Evolutionary conservation across 2,329 filamentous ascomycete genomes (phyloP).

Genomic region (Alternaria conjuncta): DNA sequence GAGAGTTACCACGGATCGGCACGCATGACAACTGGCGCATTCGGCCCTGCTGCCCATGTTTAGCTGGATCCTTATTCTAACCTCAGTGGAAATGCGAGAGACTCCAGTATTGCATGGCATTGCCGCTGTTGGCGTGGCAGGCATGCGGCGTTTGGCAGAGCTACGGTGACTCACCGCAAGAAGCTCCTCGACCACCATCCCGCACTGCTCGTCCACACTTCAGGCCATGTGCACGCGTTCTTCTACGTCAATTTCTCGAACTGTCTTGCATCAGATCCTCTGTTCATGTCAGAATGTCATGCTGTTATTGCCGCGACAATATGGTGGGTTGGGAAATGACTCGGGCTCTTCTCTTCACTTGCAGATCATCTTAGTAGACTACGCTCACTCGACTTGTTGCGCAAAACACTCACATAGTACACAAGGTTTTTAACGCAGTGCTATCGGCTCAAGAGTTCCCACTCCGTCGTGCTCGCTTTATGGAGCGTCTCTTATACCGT

Average conservation of each 20-base stretch:
- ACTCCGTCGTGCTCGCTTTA: neutral
- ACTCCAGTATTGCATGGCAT: neutral
- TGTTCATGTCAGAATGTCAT: neutral
- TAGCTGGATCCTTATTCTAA: neutral
- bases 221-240: neutral
- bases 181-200: neutral
- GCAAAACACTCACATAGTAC: neutral
- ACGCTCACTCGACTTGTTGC: neutral
- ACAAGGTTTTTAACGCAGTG: neutral
- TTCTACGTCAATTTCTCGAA: neutral
- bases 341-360: neutral
- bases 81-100: neutral
- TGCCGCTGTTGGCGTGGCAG: neutral
- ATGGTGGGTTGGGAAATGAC: neutral
- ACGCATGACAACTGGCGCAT: constrained; percentile 6
- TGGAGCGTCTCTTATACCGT: neutral
- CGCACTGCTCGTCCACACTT: neutral
- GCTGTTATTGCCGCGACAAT: neutral
- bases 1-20: constrained; percentile 12
- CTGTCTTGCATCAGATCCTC: neutral
- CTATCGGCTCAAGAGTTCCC: neutral
- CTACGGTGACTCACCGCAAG: neutral
- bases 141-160: neutral
- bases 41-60: constrained; percentile 7
- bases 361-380: neutral